phyloP scores from a whole-genome alignment of 2,329 filamentous ascomycete species.

The Colletotrichum gloeosporioides region DNA sequence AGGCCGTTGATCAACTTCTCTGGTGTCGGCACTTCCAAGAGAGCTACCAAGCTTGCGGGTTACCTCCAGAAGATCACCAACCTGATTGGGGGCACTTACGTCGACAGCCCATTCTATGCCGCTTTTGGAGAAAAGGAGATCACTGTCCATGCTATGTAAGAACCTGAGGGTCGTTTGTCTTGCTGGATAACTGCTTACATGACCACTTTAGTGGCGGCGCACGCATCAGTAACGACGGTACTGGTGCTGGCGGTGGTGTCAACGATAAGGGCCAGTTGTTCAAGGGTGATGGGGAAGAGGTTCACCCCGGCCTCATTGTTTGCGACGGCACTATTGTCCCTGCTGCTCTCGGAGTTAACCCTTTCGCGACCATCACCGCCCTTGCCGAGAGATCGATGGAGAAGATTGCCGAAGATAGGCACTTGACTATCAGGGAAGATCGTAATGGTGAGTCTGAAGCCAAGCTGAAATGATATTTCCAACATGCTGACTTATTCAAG shows the following conservation, averaged over 20 bases:
- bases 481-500: too few relatives aligned
- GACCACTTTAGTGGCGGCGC: constrained; percentile 52
- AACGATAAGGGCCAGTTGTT: constrained; percentile 69
- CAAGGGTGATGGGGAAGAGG: constrained; percentile 52
- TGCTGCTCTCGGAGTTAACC: constrained; percentile 68
- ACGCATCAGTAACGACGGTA: constrained; percentile 64
- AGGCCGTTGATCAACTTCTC: constrained; percentile 64
- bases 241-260: constrained; percentile 60
- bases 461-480: too few relatives aligned
- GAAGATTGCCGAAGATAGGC: constrained; percentile 42
- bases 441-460: too few relatives aligned
- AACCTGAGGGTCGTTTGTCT: fast-evolving
- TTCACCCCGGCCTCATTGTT: constrained; percentile 63
- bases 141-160: constrained; percentile 68
- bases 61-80: constrained; percentile 59
- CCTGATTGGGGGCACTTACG: constrained; percentile 63
- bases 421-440: background rate
- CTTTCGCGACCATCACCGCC: constrained; percentile 72
- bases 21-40: constrained; percentile 60
- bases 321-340: constrained; percentile 68
- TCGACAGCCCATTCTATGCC: constrained; percentile 63
- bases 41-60: constrained; percentile 57
- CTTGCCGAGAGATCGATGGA: constrained; percentile 69
- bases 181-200: background rate
- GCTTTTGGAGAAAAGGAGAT: constrained; percentile 61